Conservation (phyloP, 2,329 filamentous ascomycete species). For the Pseudomassariella vexata region DNA sequence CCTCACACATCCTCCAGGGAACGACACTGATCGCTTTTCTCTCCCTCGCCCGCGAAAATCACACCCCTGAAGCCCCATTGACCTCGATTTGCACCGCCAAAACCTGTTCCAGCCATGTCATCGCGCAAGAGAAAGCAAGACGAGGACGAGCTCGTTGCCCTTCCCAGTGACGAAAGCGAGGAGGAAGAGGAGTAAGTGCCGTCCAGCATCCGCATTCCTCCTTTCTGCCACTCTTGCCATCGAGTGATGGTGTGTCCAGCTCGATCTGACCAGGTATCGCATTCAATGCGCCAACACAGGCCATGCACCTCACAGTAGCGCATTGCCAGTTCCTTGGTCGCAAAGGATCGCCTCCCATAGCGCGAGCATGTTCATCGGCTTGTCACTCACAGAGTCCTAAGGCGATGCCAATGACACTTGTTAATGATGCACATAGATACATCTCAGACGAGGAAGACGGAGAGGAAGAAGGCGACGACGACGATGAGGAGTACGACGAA, state of each 20-base stretch:
- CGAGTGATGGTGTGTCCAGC: slow-evolving; percentile 2
- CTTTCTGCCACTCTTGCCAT: too few species aligned
- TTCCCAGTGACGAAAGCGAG: slow-evolving; percentile 28
- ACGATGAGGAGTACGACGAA: slow-evolving; percentile 24
- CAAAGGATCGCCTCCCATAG: not conserved
- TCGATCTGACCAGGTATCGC: slow-evolving; percentile 1
- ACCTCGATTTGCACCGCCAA: slow-evolving; percentile 1
- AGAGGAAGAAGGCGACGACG: slow-evolving; percentile 21
- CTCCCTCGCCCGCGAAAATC: slow-evolving; percentile 4
- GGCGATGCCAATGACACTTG: not conserved
- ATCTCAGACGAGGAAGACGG: slow-evolving; percentile 25
- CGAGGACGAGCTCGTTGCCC: slow-evolving; percentile 27
- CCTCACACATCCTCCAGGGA: slow-evolving; percentile 8
- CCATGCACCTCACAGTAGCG: not conserved
- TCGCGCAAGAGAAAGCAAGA: slow-evolving; percentile 27
- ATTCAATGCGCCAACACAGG: slow-evolving; percentile 1
- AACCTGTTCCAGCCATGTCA: slow-evolving; percentile 17
- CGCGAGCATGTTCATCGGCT: too few species aligned
- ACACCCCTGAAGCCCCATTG: slow-evolving; percentile 1
- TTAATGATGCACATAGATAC: slow-evolving; percentile 15
- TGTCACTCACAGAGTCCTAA: too few species aligned
- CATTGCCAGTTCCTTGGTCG: slow-evolving; percentile 1
- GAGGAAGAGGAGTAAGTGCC: slow-evolving; percentile 29
- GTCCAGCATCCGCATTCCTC: slow-evolving; percentile 1
- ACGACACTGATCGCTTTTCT: slow-evolving; percentile 8